These are phyloP conservation scores for Pichia cabralensis DNA, from an alignment of 805 yeast genomes.

Conservation along the genomic window DNA sequence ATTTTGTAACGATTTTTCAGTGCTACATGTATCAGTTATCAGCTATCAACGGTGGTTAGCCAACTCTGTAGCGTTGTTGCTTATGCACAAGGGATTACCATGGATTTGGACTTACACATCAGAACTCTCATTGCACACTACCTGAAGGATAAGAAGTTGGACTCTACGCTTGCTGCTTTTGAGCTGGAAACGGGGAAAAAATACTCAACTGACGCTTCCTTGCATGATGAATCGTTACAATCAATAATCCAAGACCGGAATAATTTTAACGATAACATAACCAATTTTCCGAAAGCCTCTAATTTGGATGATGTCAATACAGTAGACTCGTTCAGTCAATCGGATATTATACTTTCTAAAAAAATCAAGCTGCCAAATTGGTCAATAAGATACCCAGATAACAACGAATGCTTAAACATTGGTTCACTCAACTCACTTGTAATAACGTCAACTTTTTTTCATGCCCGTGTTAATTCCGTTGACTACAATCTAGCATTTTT, in stretches of 20 bases:
- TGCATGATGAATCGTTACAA: conserved; percentile 26
- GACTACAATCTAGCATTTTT: conserved; percentile 15
- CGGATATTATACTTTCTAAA: conserved; percentile 13
- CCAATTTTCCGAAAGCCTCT: neutral
- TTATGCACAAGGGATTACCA: too few relatives aligned
- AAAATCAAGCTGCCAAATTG: conserved; percentile 18
- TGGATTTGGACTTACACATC: conserved; percentile 5
- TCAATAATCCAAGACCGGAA: conserved; percentile 28
- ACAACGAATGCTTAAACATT: conserved; percentile 7
- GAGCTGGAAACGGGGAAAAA: conserved; percentile 34
- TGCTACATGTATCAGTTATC: too few relatives aligned
- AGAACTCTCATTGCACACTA: conserved; percentile 46
- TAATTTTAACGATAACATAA: conserved; percentile 13
- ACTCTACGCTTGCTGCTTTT: conserved; percentile 37
- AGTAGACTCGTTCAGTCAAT: conserved; percentile 16
- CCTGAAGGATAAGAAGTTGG: conserved; percentile 38
- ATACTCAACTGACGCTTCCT: conserved; percentile 7
- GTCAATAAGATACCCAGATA: conserved; percentile 16
- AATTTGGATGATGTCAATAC: conserved; percentile 1
- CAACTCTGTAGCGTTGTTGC: too few relatives aligned
- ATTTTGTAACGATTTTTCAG: too few relatives aligned
- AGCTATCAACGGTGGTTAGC: too few relatives aligned
- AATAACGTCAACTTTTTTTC: conserved; percentile 15
- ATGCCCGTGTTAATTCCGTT: conserved; percentile 7
- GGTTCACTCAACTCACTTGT: conserved; percentile 17